These are phyloP conservation scores for Solanum pimpinellifolium DNA, from an alignment of 257 asterid species.

Conservation along the genomic window DNA sequence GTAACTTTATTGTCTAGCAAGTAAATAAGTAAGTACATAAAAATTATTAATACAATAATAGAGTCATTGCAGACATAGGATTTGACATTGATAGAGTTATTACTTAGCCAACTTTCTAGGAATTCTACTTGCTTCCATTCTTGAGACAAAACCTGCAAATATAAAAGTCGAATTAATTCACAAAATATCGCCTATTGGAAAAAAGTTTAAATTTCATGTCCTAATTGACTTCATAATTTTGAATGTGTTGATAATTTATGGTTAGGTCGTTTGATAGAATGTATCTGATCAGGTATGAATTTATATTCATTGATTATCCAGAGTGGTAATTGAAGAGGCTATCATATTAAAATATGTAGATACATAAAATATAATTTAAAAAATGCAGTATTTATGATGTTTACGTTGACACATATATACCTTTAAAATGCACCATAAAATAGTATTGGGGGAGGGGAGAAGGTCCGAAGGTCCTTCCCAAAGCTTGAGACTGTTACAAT, in stretches of 20 bases:
- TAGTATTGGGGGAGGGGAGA: too few species aligned
- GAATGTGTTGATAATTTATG: too few species aligned
- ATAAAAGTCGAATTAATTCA: not conserved
- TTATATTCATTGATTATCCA: too few species aligned
- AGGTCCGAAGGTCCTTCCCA: too few species aligned
- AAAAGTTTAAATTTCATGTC: not conserved
- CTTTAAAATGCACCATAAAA: too few species aligned
- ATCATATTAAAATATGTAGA: too few species aligned
- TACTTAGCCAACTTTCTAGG: not conserved
- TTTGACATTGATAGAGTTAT: not conserved
- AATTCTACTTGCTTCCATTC: not conserved
- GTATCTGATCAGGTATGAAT: not conserved
- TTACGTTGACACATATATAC: fast-evolving
- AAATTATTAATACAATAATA: not conserved
- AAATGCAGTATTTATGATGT: too few species aligned
- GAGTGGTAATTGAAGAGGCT: too few species aligned
- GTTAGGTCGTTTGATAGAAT: not conserved
- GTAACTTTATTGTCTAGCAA: not conserved
- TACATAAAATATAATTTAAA: too few species aligned
- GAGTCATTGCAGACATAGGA: not conserved
- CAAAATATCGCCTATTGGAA: not conserved
- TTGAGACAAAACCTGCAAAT: not conserved
- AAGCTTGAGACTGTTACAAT: too few species aligned
- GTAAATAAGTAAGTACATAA: not conserved
- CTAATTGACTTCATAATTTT: not conserved